These are phyloP conservation scores for Penicillium dipodomyicola DNA, from an alignment of 495 filamentous ascomycete genomes.

Conservation along the genomic window DNA sequence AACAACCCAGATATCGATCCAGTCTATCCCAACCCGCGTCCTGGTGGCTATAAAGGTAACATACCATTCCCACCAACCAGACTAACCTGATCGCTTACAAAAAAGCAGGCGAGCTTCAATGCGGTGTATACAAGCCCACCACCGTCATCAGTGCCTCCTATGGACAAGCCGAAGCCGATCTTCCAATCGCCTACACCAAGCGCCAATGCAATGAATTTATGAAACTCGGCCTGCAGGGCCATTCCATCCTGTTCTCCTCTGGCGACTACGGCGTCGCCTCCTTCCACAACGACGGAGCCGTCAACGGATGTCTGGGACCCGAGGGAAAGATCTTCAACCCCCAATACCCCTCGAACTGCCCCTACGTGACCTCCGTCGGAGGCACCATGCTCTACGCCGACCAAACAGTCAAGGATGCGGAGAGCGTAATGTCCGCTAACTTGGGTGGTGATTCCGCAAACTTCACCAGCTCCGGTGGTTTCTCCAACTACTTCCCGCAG, in stretches of 20 bases:
- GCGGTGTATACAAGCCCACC: constrained; percentile 58
- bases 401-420: constrained; percentile 39
- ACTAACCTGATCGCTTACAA: neutral
- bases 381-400: constrained; percentile 46
- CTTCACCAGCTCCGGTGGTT: constrained; percentile 60
- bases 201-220: constrained; percentile 61
- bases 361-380: constrained; percentile 52
- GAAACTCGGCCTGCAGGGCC: constrained; percentile 64
- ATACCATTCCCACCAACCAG: no score
- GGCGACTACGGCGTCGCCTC: constrained; percentile 60
- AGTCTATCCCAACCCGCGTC: constrained; percentile 52
- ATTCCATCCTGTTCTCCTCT: constrained; percentile 58
- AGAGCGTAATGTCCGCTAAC: constrained; percentile 40
- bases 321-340: constrained; percentile 48
- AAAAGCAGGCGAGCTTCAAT: constrained; percentile 46
- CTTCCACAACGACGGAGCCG: constrained; percentile 32
- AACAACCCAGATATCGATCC: constrained; percentile 45
- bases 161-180: constrained; percentile 50
- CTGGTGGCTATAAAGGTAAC: constrained; percentile 53
- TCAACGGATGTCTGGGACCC: constrained; percentile 38
- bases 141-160: constrained; percentile 64
- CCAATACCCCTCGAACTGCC: constrained; percentile 51
- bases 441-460: constrained; percentile 36
- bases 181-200: constrained; percentile 50
- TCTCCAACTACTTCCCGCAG: constrained; percentile 63